phyloP scores from a whole-genome alignment of 2,329 filamentous ascomycete genomes.

The Nemania sp. region DNA sequence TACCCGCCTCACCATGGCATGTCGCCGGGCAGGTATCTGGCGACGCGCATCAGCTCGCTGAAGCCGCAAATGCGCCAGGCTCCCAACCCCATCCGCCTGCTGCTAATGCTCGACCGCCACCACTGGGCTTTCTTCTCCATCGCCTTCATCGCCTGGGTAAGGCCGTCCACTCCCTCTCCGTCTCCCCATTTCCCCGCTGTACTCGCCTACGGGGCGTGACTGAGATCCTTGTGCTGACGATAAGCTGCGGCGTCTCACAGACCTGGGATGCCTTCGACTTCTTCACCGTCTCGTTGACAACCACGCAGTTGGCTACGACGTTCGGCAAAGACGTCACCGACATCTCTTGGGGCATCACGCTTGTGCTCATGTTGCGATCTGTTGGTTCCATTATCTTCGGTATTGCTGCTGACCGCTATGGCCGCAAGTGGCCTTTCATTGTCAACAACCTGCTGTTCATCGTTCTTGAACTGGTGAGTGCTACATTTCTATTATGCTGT shows the following conservation, averaged over 20 bases:
- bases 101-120: conserved; percentile 52
- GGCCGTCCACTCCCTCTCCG: conserved; percentile 21
- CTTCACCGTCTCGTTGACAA: conserved; percentile 65
- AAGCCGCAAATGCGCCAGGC: conserved; percentile 60
- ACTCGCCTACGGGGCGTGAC: neutral
- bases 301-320: conserved; percentile 54
- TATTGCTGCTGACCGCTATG: conserved; percentile 58
- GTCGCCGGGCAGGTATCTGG: conserved; percentile 50
- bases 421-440: conserved; percentile 73
- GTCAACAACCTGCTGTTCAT: conserved; percentile 75
- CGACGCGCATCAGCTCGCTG: conserved; percentile 57
- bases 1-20: conserved; percentile 53
- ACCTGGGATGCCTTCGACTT: conserved; percentile 69
- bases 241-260: conserved; percentile 38
- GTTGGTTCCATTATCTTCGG: conserved; percentile 59
- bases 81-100: conserved; percentile 55
- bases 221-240: conserved; percentile 9
- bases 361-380: conserved; percentile 64
- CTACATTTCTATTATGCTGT: neutral
- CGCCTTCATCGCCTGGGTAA: conserved; percentile 60
- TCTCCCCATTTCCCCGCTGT: neutral
- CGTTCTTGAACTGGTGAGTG: conserved; percentile 66
- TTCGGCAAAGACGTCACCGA: conserved; percentile 59
- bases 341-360: conserved; percentile 67
- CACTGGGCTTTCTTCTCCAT: conserved; percentile 61